Percentiles rank a stretch among this genome's conserved stretches.
These are phyloP conservation scores for Dactylellina cionopaga DNA, from an alignment of 2,329 filamentous ascomycete species.

Conservation along the genomic window DNA sequence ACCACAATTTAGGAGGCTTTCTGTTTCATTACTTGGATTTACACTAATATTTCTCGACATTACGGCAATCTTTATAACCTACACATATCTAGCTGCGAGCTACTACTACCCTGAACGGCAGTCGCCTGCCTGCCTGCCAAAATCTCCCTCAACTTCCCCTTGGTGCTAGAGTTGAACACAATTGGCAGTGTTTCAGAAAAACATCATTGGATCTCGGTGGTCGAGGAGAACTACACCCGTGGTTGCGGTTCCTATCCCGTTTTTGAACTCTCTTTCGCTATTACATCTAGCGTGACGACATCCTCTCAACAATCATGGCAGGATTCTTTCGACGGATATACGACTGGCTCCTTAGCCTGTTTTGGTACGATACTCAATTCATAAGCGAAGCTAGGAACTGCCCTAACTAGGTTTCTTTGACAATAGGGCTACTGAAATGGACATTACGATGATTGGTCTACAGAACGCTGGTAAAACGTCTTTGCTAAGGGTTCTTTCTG, in stretches of 20 bases:
- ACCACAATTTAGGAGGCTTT: slow-evolving; percentile 7
- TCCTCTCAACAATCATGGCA: slow-evolving; percentile 72
- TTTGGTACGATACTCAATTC: slow-evolving; percentile 76
- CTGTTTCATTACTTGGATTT: background rate
- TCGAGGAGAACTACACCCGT: slow-evolving; percentile 32
- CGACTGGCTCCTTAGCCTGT: slow-evolving; percentile 96
- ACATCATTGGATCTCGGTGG: background rate
- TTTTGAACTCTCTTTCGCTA: slow-evolving; percentile 25
- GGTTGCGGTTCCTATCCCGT: slow-evolving; percentile 27
- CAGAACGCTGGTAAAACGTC: slow-evolving; percentile 99
- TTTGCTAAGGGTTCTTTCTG: slow-evolving; percentile 88
- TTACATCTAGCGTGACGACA: slow-evolving; percentile 38
- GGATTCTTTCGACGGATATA: slow-evolving; percentile 93
- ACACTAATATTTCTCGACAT: slow-evolving; percentile 2
- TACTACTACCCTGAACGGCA: background rate
- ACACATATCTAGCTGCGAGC: background rate
- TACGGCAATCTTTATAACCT: background rate
- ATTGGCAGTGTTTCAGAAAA: slow-evolving; percentile 14
- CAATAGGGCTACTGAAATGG: slow-evolving; percentile 95
- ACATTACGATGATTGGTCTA: slow-evolving; percentile 97
- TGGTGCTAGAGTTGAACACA: slow-evolving; percentile 5
- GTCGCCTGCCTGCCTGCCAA: background rate
- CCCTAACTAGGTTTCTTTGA: slow-evolving; percentile 55
- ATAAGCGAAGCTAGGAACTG: slow-evolving; percentile 43
- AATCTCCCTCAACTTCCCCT: slow-evolving; percentile 2